phyloP scores from a whole-genome alignment of 2,329 filamentous ascomycete genomes.

The Lecanicillium sp. region DNA sequence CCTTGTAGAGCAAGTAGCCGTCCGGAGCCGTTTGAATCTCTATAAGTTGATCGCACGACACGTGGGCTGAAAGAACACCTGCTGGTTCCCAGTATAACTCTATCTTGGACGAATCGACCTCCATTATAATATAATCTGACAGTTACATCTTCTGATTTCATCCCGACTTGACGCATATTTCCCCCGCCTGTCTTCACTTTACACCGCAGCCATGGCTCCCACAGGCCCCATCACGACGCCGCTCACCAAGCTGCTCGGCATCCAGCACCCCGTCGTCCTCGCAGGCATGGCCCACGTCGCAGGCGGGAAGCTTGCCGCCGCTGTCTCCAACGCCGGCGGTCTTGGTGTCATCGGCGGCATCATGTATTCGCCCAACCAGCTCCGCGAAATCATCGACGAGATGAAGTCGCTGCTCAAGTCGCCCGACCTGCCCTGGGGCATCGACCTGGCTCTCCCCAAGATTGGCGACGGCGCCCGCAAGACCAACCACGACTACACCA shows the following conservation, averaged over 20 bases:
- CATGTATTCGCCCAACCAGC: constrained; percentile 67
- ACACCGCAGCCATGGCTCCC: constrained; percentile 5
- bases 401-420: constrained; percentile 67
- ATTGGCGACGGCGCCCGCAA: constrained; percentile 76
- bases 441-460: constrained; percentile 88
- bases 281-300: constrained; percentile 91
- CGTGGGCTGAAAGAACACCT: no score
- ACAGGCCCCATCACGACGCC: constrained; percentile 64
- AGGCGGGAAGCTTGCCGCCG: constrained; percentile 70
- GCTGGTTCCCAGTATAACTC: no score
- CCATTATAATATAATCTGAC: no score
- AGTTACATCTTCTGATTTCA: background rate
- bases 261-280: constrained; percentile 83
- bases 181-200: background rate
- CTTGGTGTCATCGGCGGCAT: constrained; percentile 69
- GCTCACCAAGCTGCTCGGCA: constrained; percentile 70
- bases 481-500: constrained; percentile 95
- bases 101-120: no score
- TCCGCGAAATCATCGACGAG: constrained; percentile 76
- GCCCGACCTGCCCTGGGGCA: constrained; percentile 73
- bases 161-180: background rate
- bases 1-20: background rate
- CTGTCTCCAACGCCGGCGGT: constrained; percentile 83
- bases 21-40: no score
- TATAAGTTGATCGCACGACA: no score